phyloP scores from a whole-genome alignment of 2,329 filamentous ascomycete genomes.

The Colletotrichum sp. region DNA sequence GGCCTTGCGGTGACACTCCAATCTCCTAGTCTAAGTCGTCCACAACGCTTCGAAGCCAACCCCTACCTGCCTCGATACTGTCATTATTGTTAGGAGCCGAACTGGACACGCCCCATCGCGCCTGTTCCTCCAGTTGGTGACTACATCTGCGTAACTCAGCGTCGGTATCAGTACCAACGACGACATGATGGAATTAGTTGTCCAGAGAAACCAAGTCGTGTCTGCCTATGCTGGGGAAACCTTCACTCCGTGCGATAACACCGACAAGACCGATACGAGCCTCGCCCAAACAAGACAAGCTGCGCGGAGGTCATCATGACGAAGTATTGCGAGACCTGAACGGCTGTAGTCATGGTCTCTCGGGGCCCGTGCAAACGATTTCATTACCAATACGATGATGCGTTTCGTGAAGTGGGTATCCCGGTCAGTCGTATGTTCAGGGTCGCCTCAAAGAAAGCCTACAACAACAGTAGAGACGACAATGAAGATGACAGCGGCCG shows the following conservation, averaged over 20 bases:
- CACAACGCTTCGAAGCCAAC: background rate
- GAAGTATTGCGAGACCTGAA: fast-evolving
- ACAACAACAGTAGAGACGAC: background rate
- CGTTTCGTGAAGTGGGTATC: background rate
- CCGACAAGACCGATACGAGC: background rate
- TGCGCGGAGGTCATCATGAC: background rate
- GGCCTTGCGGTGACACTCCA: background rate
- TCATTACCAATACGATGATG: background rate
- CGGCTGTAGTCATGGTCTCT: background rate
- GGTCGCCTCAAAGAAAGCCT: background rate
- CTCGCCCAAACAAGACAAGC: background rate
- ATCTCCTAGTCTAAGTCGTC: background rate
- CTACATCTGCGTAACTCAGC: background rate
- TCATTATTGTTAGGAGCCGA: background rate
- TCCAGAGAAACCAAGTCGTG: fast-evolving
- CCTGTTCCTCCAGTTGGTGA: fast-evolving
- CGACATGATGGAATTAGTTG: background rate
- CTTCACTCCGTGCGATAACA: background rate
- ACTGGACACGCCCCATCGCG: too few species aligned
- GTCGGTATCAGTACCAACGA: background rate
- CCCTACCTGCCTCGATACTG: background rate
- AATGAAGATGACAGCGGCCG: background rate
- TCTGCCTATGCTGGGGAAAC: fast-evolving
- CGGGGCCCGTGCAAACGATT: background rate
- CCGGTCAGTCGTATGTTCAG: background rate